Evolutionary conservation across 1,284 basidiomycete genomes (phyloP), one percentile per base, ranked within the genome.

Genomic region (Irpex rosettiformis): DNA sequence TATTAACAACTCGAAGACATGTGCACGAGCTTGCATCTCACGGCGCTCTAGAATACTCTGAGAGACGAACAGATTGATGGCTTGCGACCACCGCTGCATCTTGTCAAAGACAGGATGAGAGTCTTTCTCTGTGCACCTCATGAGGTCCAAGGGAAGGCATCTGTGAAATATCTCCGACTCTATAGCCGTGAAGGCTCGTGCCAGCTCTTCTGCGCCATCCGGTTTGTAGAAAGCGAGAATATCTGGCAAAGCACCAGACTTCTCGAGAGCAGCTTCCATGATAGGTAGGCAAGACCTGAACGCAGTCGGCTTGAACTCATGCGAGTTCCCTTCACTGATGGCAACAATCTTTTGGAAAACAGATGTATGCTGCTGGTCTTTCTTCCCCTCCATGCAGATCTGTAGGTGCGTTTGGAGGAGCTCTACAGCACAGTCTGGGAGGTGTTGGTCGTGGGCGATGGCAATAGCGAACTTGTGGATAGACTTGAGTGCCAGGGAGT

Each of bases 401-500:
- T 16, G 48, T 13, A 51, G 11, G 25, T 51, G 48, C 8, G 27
- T 51, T 18, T 8, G 42, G 22, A 10, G 40, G 5, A 58, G 47
- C 21, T 28, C 54, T 2, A 58, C 55, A 6, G 56, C 47, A 4
- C 58, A 52, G 40, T 30, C 16, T 1, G 58, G 63, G 13, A 66
- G 43, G 33, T 56, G 29, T 2, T 42, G 28, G 48, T 65, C 64
- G 10, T 54, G 49, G 1, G 63, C 59, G 11, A 65, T 55, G 3
- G 54, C 37, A 8, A 52, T 47, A 7, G 68, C 67, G 57, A 81
- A 80, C 7, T 66, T 56, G 24, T 68, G 70, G 13, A 84, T 71
- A 3, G 62, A 61, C 3, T 56, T 54, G 4, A 88, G 69, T 8
- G 78, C 68, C 6, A 63, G 64, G 0, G 57, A 54, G 59, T 88